These are phyloP conservation scores for Biscogniauxia marginata DNA, from an alignment of 2,329 filamentous ascomycete genomes.

Conservation along the genomic window DNA sequence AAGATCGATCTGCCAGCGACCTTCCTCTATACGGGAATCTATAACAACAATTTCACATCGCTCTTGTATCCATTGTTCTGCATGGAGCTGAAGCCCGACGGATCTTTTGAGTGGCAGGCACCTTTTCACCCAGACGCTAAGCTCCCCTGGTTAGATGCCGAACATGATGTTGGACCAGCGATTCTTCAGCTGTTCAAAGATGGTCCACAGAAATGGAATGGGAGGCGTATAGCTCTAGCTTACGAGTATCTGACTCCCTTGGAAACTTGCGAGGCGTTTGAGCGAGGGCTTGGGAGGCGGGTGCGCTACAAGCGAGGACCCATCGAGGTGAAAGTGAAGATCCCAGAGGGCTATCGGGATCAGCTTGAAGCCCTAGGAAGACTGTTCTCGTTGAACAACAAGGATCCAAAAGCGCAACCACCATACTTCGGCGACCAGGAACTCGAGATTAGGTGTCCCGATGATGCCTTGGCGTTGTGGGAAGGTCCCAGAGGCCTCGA, in stretches of 20 bases:
- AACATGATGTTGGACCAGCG: constrained; percentile 92
- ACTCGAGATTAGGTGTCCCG: constrained; percentile 65
- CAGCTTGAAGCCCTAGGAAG: constrained; percentile 72
- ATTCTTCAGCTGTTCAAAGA: constrained; percentile 95
- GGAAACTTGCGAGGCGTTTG: constrained; percentile 80
- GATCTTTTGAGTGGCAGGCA: constrained; percentile 87
- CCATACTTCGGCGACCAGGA: constrained; percentile 61
- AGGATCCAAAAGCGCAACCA: constrained; percentile 56
- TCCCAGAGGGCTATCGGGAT: constrained; percentile 83
- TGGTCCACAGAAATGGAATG: constrained; percentile 81
- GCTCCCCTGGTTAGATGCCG: constrained; percentile 92
- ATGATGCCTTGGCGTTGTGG: constrained; percentile 80
- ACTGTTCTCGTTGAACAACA: constrained; percentile 52
- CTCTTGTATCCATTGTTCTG: constrained; percentile 91
- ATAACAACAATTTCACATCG: constrained; percentile 98
- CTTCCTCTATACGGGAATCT: constrained; percentile 95
- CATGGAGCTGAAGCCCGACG: constrained; percentile 83
- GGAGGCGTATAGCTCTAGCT: constrained; percentile 75
- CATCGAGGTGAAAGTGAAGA: constrained; percentile 81
- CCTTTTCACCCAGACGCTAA: constrained; percentile 89
- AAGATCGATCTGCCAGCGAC: constrained; percentile 81
- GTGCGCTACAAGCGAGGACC: constrained; percentile 76
- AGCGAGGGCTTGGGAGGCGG: constrained; percentile 71
- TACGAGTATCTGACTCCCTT: constrained; percentile 84
- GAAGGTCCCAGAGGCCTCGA: constrained; percentile 87